Evolutionary conservation across 1,284 basidiomycete species (phyloP).

Genomic region (Cryptococcus hybrid): DNA sequence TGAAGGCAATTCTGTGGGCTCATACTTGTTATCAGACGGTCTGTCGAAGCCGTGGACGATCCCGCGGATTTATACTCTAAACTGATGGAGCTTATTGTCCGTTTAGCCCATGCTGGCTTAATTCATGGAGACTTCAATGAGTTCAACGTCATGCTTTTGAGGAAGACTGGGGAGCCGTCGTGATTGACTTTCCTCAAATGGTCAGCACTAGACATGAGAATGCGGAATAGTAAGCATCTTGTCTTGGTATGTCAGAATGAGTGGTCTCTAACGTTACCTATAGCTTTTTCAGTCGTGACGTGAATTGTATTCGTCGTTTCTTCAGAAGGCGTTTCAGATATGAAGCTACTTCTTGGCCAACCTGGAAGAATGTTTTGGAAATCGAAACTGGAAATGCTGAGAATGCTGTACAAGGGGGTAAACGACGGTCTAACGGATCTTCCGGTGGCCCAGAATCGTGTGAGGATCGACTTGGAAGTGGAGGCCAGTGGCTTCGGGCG

Average conservation of each 20-base stretch:
- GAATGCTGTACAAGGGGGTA: slow-evolving; percentile 6
- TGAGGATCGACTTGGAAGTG: slow-evolving; percentile 81
- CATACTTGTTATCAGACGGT: slow-evolving; percentile 61
- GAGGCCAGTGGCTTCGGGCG: slow-evolving; percentile 87
- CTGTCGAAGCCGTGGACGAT: slow-evolving; percentile 76
- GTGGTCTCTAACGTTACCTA: background rate
- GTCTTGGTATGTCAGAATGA: background rate
- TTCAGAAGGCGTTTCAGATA: slow-evolving; percentile 91
- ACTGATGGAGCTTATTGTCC: slow-evolving; percentile 94
- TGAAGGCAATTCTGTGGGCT: background rate
- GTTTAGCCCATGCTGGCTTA: slow-evolving; percentile 85
- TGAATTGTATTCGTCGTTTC: slow-evolving; percentile 92
- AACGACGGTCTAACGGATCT: slow-evolving; percentile 25
- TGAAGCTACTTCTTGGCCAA: slow-evolving; percentile 84
- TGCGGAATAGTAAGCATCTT: slow-evolving; percentile 78
- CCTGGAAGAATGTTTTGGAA: slow-evolving; percentile 65
- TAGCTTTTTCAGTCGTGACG: slow-evolving; percentile 98
- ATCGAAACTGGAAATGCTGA: slow-evolving; percentile 21
- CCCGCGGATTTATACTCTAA: slow-evolving; percentile 87
- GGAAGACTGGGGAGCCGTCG: slow-evolving; percentile 73
- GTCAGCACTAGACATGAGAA: slow-evolving; percentile 95
- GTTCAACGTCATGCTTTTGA: slow-evolving; percentile 94
- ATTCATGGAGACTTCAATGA: slow-evolving; percentile 99
- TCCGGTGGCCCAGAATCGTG: slow-evolving; percentile 35
- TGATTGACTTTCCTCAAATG: slow-evolving; percentile 98